These are phyloP conservation scores for Xylariaceae sp. DNA, from an alignment of 2,329 filamentous ascomycete genomes.

Conservation along the genomic window DNA sequence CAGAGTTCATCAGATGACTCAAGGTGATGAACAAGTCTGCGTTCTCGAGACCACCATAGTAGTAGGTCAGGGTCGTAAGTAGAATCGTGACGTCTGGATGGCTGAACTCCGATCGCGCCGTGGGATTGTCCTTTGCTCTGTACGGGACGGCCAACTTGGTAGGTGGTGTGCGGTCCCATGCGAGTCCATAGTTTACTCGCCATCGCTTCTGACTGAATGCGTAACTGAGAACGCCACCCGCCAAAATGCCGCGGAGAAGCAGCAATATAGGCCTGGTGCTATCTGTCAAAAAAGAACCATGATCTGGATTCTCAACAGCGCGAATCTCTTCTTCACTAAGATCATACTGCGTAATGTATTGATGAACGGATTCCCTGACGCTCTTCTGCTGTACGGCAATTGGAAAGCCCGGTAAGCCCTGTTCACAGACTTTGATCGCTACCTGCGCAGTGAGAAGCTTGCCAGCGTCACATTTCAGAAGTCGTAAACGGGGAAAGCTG, in stretches of 20 bases:
- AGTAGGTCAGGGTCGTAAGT: constrained; percentile 54
- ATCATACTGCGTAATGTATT: constrained; percentile 43
- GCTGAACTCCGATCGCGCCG: constrained; percentile 55
- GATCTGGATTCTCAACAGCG: constrained; percentile 31
- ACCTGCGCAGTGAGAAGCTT: constrained; percentile 30
- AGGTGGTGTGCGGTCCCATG: constrained; percentile 35
- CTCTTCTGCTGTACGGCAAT: constrained; percentile 33
- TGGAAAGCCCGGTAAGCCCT: constrained; percentile 40
- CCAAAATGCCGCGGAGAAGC: constrained; percentile 53
- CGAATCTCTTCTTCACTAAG: constrained; percentile 26
- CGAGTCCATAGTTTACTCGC: constrained; percentile 61
- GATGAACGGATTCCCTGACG: constrained; percentile 31
- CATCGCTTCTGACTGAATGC: constrained; percentile 55
- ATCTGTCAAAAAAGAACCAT: constrained; percentile 34
- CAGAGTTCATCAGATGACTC: constrained; percentile 42
- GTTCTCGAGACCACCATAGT: constrained; percentile 51
- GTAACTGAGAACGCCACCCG: constrained; percentile 51
- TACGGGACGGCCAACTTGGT: constrained; percentile 56
- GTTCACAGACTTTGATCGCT: constrained; percentile 38
- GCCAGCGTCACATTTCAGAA: constrained; percentile 37
- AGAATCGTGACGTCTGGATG: constrained; percentile 57
- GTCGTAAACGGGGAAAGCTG: constrained; percentile 45
- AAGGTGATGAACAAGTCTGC: constrained; percentile 48
- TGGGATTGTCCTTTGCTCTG: constrained; percentile 55
- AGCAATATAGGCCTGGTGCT: constrained; percentile 37